Evolutionary conservation across 169 alveolate species (phyloP).

Genomic region (Besnoitia besnoiti): DNA sequence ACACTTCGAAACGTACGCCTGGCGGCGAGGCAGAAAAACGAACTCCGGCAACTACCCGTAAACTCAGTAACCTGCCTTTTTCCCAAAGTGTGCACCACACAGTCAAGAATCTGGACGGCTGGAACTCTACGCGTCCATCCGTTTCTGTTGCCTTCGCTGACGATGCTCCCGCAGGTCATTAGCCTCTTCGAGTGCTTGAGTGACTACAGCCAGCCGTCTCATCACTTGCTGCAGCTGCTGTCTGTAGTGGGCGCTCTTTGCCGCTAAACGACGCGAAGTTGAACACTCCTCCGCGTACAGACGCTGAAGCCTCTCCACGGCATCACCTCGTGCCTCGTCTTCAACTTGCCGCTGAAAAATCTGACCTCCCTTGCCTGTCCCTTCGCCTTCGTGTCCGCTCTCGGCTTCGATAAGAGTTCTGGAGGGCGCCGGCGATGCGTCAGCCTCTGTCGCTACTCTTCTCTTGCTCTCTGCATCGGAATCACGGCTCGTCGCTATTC

Average conservation of each 20-base stretch:
- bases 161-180: neutral
- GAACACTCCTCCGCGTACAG: neutral
- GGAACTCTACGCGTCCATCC: neutral
- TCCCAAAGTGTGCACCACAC: too few species aligned
- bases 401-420: neutral
- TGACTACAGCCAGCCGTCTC: neutral
- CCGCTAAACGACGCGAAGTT: neutral
- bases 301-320: neutral
- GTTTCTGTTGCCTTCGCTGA: neutral
- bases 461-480: too few species aligned
- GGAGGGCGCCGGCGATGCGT: neutral
- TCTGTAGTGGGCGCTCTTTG: neutral
- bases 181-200: neutral
- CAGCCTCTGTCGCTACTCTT: too few species aligned
- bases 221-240: neutral
- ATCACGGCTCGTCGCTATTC: too few species aligned
- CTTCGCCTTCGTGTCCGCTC: neutral
- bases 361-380: neutral
- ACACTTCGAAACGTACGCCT: too few species aligned
- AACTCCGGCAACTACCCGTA: too few species aligned
- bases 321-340: neutral
- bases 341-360: neutral
- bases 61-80: too few species aligned
- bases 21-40: too few species aligned
- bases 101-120: too few species aligned